Evolutionary conservation across 306 rosid genomes (phyloP).

Genomic region (Ammopiptanthus mongolicus): DNA sequence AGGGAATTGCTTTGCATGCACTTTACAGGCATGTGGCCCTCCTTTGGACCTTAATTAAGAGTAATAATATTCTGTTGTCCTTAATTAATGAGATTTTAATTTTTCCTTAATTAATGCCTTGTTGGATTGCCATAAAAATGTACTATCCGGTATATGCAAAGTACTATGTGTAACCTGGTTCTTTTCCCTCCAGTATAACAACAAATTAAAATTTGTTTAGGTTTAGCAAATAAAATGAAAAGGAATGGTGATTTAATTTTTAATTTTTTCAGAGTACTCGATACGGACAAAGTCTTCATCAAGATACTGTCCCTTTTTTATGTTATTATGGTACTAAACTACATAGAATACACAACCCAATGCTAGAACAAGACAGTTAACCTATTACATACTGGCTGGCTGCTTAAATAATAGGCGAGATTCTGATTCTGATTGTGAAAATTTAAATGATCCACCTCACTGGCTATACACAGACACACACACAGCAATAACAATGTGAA

Average conservation of each 20-base stretch:
- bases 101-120: background rate
- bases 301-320: background rate
- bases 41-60: too few relatives aligned
- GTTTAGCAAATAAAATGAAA: background rate
- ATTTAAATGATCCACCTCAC: background rate
- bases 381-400: background rate
- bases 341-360: background rate
- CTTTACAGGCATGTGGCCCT: background rate
- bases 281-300: background rate
- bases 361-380: background rate
- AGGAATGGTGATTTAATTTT: background rate
- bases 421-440: constrained; percentile 25
- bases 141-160: background rate
- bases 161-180: background rate
- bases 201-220: background rate
- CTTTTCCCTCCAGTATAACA: background rate
- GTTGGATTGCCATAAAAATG: background rate
- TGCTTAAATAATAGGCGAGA: background rate
- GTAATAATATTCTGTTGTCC: too few relatives aligned
- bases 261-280: background rate
- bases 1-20: background rate
- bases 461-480: background rate
- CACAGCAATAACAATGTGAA: background rate
- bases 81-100: too few relatives aligned
- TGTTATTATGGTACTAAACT: background rate